These are phyloP conservation scores for Linanthus parryae DNA, from an alignment of 148 eudicot species.

Conservation along the genomic window DNA sequence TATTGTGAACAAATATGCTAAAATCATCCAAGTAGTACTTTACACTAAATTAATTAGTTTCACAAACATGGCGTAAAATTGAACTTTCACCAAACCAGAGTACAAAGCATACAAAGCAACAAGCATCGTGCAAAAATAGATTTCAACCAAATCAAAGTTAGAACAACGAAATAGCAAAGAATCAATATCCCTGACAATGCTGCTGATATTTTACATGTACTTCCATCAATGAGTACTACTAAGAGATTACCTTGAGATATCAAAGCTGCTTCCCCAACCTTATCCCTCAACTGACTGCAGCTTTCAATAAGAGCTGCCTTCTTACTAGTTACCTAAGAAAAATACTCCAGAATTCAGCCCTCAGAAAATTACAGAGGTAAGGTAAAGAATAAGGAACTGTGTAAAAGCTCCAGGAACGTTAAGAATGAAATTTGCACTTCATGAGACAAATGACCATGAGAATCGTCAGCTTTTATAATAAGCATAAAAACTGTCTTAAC, in stretches of 20 bases:
- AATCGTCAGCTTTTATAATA: conserved; percentile 2
- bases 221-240: not conserved
- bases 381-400: not conserved
- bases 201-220: no score
- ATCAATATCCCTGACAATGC: no score
- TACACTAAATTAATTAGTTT: no score
- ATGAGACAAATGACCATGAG: not conserved
- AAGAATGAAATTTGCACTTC: conserved; percentile 6
- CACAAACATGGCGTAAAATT: no score
- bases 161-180: no score
- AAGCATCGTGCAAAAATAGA: no score
- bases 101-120: no score
- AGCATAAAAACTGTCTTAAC: not conserved
- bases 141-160: no score
- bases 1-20: no score
- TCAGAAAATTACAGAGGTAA: not conserved
- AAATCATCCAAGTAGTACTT: no score
- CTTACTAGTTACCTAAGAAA: conserved; percentile 78
- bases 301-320: conserved; percentile 86
- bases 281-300: conserved; percentile 53
- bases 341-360: not conserved
- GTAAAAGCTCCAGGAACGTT: no score
- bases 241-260: conserved; percentile 60
- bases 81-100: no score
- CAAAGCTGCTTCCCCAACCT: conserved; percentile 65